Conservation (phyloP, 148 eudicot species). For the Nepenthes gracilis region DNA sequence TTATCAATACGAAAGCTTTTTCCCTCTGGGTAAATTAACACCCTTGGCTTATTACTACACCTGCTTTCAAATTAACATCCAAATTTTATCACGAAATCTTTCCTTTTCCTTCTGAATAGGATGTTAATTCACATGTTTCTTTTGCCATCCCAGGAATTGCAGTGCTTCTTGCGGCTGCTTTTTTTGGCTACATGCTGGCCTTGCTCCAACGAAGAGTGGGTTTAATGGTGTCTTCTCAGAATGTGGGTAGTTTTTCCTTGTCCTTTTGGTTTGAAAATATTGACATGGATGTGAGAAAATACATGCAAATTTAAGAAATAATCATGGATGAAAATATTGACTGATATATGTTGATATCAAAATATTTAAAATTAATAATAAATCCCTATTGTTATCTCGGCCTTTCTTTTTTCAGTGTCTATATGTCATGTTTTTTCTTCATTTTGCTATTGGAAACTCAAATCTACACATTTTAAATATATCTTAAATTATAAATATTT, state of each 20-base stretch:
- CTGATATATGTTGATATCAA: no score
- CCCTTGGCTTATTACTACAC: background rate
- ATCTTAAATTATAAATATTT: no score
- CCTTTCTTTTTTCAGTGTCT: no score
- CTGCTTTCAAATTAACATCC: background rate
- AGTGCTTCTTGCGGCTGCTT: conserved; percentile 62
- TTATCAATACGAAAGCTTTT: conserved; percentile 86
- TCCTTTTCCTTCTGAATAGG: no score
- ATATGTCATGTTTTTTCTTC: no score
- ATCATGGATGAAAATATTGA: no score
- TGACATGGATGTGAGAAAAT: no score
- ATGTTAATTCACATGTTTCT: background rate
- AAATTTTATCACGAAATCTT: background rate
- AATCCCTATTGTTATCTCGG: no score
- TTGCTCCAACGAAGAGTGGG: conserved; percentile 65
- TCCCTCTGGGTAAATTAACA: conserved; percentile 63
- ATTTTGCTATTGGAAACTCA: no score
- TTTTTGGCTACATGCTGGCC: conserved; percentile 82
- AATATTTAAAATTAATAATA: no score
- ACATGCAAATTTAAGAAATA: no score
- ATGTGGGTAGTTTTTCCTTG: conserved; percentile 21
- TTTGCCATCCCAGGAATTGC: conserved; percentile 30
- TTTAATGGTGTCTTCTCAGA: conserved; percentile 42
- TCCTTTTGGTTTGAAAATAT: background rate
- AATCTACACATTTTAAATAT: no score